Evolutionary conservation across 768 basidiomycete species (phyloP).

Genomic region (Mycena olivaceomarginata): DNA sequence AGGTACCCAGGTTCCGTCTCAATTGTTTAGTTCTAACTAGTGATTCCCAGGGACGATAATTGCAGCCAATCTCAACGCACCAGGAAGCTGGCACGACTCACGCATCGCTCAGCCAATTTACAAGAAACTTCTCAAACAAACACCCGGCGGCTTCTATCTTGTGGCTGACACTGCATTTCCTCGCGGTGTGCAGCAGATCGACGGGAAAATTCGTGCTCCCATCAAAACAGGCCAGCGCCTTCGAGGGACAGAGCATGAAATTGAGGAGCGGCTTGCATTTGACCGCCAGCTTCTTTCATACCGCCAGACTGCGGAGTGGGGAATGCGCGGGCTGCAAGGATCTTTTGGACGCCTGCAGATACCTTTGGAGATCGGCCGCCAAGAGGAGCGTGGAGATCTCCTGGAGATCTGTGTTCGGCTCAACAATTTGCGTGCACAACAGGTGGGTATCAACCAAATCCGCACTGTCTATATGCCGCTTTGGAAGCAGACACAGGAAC

Average conservation of each 20-base stretch:
- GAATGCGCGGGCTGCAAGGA: conserved; percentile 65
- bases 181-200: conserved; percentile 43
- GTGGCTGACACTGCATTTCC: conserved; percentile 61
- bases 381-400: conserved; percentile 50
- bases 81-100: too few species aligned
- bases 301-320: conserved; percentile 72
- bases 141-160: too few species aligned
- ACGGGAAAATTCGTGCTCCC: conserved; percentile 52
- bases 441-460: conserved; percentile 67
- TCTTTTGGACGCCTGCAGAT: conserved; percentile 66
- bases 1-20: too few species aligned
- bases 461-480: conserved; percentile 18
- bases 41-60: too few species aligned
- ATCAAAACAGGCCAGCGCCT: conserved; percentile 43
- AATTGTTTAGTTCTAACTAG: too few species aligned
- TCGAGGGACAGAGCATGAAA: too few species aligned
- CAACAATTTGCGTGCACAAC: conserved; percentile 55
- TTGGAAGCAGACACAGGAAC: too few species aligned
- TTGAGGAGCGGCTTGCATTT: too few species aligned
- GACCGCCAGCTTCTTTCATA: conserved; percentile 58
- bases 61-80: too few species aligned
- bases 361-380: conserved; percentile 59
- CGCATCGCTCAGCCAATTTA: too few species aligned
- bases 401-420: conserved; percentile 59
- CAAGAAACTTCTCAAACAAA: too few species aligned